phyloP scores from a whole-genome alignment of 2,329 filamentous ascomycete species.

The Calonectria henricotiae region DNA sequence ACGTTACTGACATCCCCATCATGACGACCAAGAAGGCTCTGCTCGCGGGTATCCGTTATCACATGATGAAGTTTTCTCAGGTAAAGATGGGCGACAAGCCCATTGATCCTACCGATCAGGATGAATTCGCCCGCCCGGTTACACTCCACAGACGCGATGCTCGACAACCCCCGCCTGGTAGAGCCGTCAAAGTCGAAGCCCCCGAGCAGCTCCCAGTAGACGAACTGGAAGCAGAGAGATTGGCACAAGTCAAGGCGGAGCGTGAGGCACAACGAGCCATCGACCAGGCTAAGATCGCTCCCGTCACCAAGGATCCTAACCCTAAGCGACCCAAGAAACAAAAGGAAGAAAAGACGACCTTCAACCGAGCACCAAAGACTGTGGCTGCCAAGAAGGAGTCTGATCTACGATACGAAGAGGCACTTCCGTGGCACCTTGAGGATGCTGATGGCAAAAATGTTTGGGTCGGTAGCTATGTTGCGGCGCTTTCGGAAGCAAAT shows the following conservation, averaged over 20 bases:
- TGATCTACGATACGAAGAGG: slow-evolving; percentile 90
- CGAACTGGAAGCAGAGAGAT: slow-evolving; percentile 73
- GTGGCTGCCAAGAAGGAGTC: slow-evolving; percentile 86
- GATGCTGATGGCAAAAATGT: slow-evolving; percentile 96
- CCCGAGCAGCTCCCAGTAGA: slow-evolving; percentile 64
- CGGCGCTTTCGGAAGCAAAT: slow-evolving; percentile 87
- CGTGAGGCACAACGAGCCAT: slow-evolving; percentile 89
- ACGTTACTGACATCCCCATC: slow-evolving; percentile 76
- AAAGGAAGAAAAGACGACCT: slow-evolving; percentile 88
- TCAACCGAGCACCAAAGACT: slow-evolving; percentile 84
- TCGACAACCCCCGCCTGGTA: slow-evolving; percentile 76
- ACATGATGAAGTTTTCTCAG: slow-evolving; percentile 86
- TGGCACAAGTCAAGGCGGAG: slow-evolving; percentile 82
- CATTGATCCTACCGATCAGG: slow-evolving; percentile 78
- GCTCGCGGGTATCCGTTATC: slow-evolving; percentile 85
- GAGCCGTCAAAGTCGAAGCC: slow-evolving; percentile 75
- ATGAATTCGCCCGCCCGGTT: slow-evolving; percentile 90
- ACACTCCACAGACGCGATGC: slow-evolving; percentile 92
- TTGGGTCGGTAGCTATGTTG: slow-evolving; percentile 94
- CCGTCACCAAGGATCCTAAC: slow-evolving; percentile 75
- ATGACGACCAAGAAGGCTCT: slow-evolving; percentile 88
- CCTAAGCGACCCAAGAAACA: slow-evolving; percentile 74
- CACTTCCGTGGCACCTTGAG: slow-evolving; percentile 95
- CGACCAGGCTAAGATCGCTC: slow-evolving; percentile 94
- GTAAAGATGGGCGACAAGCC: slow-evolving; percentile 73